Percentiles rank a stretch among this genome's conserved stretches.
phyloP scores from a whole-genome alignment of 2,329 filamentous ascomycete species.

The Chalaropsis ovoidea region DNA sequence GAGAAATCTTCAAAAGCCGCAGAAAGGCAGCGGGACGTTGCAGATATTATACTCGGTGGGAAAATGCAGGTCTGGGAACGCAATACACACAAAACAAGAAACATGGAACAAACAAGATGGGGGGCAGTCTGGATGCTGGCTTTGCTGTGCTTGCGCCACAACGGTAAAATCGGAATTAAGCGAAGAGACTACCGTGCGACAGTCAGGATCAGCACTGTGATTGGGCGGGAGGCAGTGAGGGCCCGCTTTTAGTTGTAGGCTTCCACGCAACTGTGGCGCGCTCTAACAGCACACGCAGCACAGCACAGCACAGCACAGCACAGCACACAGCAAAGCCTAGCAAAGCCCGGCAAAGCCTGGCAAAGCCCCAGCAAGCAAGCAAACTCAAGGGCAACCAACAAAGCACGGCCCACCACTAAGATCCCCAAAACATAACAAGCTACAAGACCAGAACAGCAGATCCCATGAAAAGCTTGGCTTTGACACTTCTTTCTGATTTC shows the following conservation, averaged over 20 bases:
- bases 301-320: neutral
- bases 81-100: slow-evolving; percentile 2
- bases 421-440: neutral
- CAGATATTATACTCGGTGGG: slow-evolving; percentile 8
- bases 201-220: neutral
- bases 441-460: neutral
- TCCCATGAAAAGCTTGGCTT: slow-evolving; percentile 1
- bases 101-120: neutral
- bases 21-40: slow-evolving; percentile 1
- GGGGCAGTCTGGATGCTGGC: neutral
- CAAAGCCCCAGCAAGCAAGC: neutral
- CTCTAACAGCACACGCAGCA: neutral
- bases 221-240: neutral
- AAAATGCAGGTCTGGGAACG: neutral
- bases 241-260: neutral
- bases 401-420: neutral
- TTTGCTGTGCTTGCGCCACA: slow-evolving; percentile 6
- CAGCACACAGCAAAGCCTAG: neutral
- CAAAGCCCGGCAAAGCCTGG: neutral
- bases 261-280: neutral
- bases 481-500: neutral
- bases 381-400: neutral
- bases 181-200: neutral
- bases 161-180: slow-evolving; percentile 11
- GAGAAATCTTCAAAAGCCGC: neutral